A percentile compares a stretch with the other conserved stretches of the same genome.
phyloP scores from a whole-genome alignment of 768 basidiomycete genomes.

The Psilocybe cubensis region DNA sequence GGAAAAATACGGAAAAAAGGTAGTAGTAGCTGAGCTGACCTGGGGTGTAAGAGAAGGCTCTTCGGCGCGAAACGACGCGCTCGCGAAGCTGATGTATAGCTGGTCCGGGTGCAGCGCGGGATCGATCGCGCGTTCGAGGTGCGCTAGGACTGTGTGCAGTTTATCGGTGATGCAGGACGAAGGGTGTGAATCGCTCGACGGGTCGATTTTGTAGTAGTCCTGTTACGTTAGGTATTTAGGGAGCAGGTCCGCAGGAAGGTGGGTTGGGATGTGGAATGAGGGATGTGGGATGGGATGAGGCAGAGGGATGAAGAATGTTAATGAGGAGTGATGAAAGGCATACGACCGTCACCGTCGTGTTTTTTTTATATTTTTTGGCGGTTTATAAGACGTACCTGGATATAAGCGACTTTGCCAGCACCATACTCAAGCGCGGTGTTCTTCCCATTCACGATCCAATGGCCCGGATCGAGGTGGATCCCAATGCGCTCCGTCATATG shows the following conservation, averaged over 20 bases:
- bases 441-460: constrained; percentile 55
- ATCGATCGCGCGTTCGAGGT: constrained; percentile 42
- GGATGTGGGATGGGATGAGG: too few species aligned
- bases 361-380: too few species aligned
- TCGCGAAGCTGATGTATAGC: constrained; percentile 51
- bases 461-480: constrained; percentile 41
- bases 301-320: too few species aligned
- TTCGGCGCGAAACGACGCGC: constrained; percentile 41
- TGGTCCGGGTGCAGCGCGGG: constrained; percentile 37
- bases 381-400: constrained; percentile 43
- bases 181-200: constrained; percentile 34
- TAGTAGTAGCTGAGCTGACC: constrained; percentile 21
- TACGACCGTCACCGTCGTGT: not conserved
- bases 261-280: too few species aligned
- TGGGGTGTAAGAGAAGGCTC: constrained; percentile 35
- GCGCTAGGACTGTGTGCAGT: constrained; percentile 40
- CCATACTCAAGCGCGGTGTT: constrained; percentile 44
- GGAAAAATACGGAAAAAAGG: too few species aligned
- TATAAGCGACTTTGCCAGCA: constrained; percentile 41
- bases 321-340: not conserved
- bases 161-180: constrained; percentile 46
- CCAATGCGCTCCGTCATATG: constrained; percentile 42
- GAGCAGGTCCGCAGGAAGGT: too few species aligned
- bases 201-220: constrained; percentile 46
- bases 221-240: too few species aligned